These are phyloP conservation scores for Toxoplasma gondii DNA, from an alignment of 169 alveolate species.

Conservation along the genomic window DNA sequence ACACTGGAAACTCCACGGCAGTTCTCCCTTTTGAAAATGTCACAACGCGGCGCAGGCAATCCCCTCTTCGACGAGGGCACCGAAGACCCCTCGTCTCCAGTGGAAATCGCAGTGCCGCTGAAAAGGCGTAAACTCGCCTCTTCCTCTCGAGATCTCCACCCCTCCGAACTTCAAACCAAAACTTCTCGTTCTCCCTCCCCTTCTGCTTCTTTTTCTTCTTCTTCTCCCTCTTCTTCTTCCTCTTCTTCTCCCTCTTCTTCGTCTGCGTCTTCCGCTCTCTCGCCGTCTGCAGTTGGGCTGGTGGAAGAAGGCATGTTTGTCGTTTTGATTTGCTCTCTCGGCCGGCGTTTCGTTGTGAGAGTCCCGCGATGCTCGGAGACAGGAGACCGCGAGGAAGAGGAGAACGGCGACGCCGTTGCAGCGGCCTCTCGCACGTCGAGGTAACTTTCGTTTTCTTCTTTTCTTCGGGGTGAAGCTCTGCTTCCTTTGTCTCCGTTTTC, in stretches of 20 bases:
- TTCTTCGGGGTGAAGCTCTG: no score
- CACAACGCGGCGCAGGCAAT: neutral
- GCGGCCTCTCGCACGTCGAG: no score
- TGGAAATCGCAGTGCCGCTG: neutral
- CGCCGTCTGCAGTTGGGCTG: neutral
- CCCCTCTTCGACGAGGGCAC: neutral
- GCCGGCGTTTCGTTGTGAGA: slow-evolving; percentile 20
- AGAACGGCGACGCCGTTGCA: neutral
- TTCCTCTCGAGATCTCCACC: no score
- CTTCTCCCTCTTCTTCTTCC: neutral
- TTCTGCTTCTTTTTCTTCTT: neutral
- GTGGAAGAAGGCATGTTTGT: neutral
- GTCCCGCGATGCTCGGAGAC: neutral
- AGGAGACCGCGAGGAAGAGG: neutral
- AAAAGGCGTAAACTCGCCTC: neutral
- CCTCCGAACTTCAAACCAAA: neutral
- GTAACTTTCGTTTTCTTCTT: no score
- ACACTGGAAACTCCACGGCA: no score
- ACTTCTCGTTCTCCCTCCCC: neutral
- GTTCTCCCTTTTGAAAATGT: no score
- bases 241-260: neutral
- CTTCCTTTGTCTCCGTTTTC: no score
- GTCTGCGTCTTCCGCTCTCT: neutral
- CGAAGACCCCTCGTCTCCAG: neutral
- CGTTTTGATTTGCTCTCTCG: neutral